A percentile compares a stretch with the other conserved stretches of the same genome.
Evolutionary conservation across 108 stramenopile genomes (phyloP).

Genomic region (Fragilariopsis cylindrus): DNA sequence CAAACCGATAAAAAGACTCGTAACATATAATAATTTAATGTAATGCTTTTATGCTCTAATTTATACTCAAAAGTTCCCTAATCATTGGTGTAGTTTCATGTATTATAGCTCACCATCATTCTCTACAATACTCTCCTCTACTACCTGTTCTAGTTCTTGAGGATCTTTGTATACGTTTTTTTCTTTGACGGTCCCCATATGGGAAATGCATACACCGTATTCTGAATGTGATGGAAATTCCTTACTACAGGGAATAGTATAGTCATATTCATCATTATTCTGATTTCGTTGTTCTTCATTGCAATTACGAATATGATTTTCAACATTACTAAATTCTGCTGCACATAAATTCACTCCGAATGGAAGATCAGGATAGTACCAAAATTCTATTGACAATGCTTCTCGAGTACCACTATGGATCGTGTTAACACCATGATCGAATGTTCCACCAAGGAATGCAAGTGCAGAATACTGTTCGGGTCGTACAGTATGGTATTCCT

Average conservation of each 20-base stretch:
- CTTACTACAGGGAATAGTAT: not conserved
- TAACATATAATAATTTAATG: no score
- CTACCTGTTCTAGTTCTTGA: no score
- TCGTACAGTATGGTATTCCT: not conserved
- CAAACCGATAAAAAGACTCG: no score
- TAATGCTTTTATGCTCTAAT: no score
- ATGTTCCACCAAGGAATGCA: slow-evolving; percentile 40
- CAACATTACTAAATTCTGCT: slow-evolving; percentile 19
- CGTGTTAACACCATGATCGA: slow-evolving; percentile 35
- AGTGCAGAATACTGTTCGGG: slow-evolving; percentile 33
- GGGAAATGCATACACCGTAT: slow-evolving; percentile 10
- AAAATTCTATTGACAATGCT: slow-evolving; percentile 38
- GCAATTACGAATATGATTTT: slow-evolving; percentile 27
- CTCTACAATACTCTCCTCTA: no score
- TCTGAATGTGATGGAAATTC: not conserved
- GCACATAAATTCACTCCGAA: slow-evolving; percentile 34
- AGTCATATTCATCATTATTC: not conserved
- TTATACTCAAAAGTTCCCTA: no score
- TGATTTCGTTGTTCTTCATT: slow-evolving; percentile 19
- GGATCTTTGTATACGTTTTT: no score
- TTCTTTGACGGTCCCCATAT: not conserved
- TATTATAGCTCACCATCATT: no score
- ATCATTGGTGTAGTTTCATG: no score
- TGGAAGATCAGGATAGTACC: slow-evolving; percentile 41
- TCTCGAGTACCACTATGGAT: slow-evolving; percentile 37